phyloP scores from a whole-genome alignment of 164 flowering plant species.

The Chimonanthus salicifolius region DNA sequence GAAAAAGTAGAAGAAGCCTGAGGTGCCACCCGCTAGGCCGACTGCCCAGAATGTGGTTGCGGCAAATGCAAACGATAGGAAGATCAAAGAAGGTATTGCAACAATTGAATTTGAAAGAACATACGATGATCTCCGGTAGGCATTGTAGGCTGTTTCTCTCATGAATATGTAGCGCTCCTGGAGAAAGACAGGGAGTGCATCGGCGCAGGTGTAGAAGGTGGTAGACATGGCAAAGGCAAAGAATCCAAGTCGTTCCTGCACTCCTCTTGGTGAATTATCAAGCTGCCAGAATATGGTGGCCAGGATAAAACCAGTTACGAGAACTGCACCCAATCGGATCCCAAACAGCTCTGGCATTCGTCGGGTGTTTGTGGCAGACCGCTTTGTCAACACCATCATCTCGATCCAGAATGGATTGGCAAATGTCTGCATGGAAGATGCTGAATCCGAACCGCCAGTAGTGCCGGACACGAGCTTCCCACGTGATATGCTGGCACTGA shows the following conservation, averaged over 20 bases:
- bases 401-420: conserved; percentile 83
- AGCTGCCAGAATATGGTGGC: conserved; percentile 83
- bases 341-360: conserved; percentile 76
- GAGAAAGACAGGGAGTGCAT: conserved; percentile 80
- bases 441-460: conserved; percentile 2
- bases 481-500: conserved; percentile 61
- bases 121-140: conserved; percentile 86
- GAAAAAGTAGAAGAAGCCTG: conserved; percentile 69
- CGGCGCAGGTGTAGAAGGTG: conserved; percentile 89
- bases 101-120: conserved; percentile 63
- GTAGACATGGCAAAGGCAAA: conserved; percentile 98
- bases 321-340: conserved; percentile 58
- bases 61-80: conserved; percentile 65
- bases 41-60: conserved; percentile 67
- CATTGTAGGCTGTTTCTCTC: conserved; percentile 93
- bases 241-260: conserved; percentile 78
- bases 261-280: conserved; percentile 76
- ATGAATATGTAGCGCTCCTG: conserved; percentile 89
- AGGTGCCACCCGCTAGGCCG: conserved; percentile 68
- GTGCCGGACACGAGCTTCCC: conserved; percentile 81
- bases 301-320: conserved; percentile 72
- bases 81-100: conserved; percentile 51
- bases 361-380: conserved; percentile 50
- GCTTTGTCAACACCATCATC: conserved; percentile 41
- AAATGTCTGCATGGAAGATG: conserved; percentile 47